These are phyloP conservation scores for Apiotrichum montevideense DNA, from an alignment of 1,284 basidiomycete species.

Conservation along the genomic window DNA sequence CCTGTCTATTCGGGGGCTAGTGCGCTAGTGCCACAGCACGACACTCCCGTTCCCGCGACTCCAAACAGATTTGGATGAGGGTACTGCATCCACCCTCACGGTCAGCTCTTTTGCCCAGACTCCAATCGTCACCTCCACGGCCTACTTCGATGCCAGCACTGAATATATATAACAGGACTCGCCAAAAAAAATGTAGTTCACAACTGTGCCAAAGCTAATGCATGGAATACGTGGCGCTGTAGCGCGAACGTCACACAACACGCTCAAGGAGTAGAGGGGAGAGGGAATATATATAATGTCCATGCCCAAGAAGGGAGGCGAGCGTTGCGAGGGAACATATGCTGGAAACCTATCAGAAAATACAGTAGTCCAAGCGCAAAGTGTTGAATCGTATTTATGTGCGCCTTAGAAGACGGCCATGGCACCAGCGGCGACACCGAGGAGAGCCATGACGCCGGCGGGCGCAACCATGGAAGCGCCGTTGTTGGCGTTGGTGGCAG, in stretches of 20 bases:
- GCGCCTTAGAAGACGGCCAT: constrained; percentile 24
- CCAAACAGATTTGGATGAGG: too few relatives aligned
- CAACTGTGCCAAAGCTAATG: neutral
- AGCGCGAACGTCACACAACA: neutral
- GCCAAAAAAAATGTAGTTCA: neutral
- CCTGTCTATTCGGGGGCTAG: too few relatives aligned
- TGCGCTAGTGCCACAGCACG: too few relatives aligned
- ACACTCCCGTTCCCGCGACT: too few relatives aligned
- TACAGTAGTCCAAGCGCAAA: neutral
- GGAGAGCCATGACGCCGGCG: constrained; percentile 8
- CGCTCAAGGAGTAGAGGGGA: neutral
- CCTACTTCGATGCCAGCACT: too few relatives aligned
- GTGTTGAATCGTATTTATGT: neutral
- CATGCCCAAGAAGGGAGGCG: neutral
- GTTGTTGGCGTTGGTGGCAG: neutral
- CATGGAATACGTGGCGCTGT: neutral
- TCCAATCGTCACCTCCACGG: too few relatives aligned
- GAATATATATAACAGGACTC: neutral
- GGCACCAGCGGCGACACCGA: constrained; percentile 18
- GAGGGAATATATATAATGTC: neutral
- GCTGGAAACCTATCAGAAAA: too few relatives aligned
- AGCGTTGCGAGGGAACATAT: neutral
- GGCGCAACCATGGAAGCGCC: constrained; percentile 8
- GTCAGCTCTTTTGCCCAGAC: too few relatives aligned
- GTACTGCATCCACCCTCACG: too few relatives aligned